These are phyloP conservation scores for Pichia sp. DNA, from an alignment of 1,139 yeast species.

Conservation along the genomic window DNA sequence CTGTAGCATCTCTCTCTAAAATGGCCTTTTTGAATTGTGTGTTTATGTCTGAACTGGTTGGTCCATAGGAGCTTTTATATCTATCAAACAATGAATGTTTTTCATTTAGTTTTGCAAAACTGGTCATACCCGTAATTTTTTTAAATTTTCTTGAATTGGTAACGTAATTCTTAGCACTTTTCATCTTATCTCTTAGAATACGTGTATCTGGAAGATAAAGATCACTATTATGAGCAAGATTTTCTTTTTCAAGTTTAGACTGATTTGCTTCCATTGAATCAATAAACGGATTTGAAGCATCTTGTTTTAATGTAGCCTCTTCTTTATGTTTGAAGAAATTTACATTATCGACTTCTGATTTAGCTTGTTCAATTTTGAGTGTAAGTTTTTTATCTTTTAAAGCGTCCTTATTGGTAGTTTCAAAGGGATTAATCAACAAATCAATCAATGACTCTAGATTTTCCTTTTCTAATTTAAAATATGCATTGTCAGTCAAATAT, in stretches of 20 bases:
- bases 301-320: not conserved
- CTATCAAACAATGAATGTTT: constrained; percentile 32
- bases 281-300: not conserved
- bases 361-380: constrained; percentile 31
- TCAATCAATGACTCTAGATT: constrained; percentile 60
- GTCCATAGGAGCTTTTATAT: constrained; percentile 10
- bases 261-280: not conserved
- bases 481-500: constrained; percentile 60
- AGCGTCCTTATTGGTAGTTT: constrained; percentile 45
- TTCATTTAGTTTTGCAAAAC: constrained; percentile 38
- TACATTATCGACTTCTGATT: constrained; percentile 14
- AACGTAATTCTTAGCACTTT: constrained; percentile 17
- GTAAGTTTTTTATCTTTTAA: constrained; percentile 43
- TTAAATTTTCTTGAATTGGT: constrained; percentile 19
- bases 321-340: not conserved
- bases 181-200: constrained; percentile 15
- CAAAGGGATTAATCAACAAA: constrained; percentile 44
- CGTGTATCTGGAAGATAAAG: constrained; percentile 17
- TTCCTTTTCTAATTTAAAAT: constrained; percentile 68
- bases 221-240: not conserved
- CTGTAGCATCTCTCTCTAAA: not conserved
- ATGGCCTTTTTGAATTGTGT: constrained; percentile 3
- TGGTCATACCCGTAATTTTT: constrained; percentile 24
- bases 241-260: not conserved
- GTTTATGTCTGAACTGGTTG: not conserved